Conservation (phyloP, 768 basidiomycete genomes). For the Auricularia auricula-judae region DNA sequence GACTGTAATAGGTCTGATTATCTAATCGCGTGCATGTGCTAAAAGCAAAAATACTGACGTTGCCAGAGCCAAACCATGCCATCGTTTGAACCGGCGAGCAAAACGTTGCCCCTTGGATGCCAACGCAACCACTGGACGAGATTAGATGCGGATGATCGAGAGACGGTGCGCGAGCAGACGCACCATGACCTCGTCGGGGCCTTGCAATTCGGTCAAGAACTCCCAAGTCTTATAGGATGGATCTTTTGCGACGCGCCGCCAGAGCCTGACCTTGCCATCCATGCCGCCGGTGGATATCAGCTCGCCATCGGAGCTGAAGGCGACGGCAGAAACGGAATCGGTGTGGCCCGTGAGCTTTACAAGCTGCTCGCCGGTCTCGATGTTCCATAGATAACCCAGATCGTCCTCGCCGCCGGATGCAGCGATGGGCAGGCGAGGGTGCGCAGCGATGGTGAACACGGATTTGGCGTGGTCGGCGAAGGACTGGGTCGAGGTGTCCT, state of each 20-base stretch:
- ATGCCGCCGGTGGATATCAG: conserved; percentile 94
- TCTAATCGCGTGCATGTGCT: conserved; percentile 2
- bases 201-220: conserved; percentile 85
- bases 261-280: conserved; percentile 91
- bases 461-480: conserved; percentile 63
- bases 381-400: conserved; percentile 86
- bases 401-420: conserved; percentile 95
- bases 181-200: conserved; percentile 93
- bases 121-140: conserved; percentile 71
- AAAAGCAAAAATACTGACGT: conserved; percentile 38
- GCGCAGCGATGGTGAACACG: conserved; percentile 74
- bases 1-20: conserved; percentile 36
- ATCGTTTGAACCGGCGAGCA: conserved; percentile 89
- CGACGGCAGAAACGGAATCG: conserved; percentile 74
- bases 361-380: conserved; percentile 67
- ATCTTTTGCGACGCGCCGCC: conserved; percentile 54
- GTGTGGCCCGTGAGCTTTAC: conserved; percentile 85
- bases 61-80: conserved; percentile 96
- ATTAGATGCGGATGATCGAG: neutral
- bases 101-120: conserved; percentile 88
- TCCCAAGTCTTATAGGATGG: conserved; percentile 67
- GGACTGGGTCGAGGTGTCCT: conserved; percentile 58
- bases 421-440: conserved; percentile 73
- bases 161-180: conserved; percentile 16
- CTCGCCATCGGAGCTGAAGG: conserved; percentile 84